These are phyloP conservation scores for Echinosophora koreensis DNA, from an alignment of 306 rosid genomes.

Conservation along the genomic window DNA sequence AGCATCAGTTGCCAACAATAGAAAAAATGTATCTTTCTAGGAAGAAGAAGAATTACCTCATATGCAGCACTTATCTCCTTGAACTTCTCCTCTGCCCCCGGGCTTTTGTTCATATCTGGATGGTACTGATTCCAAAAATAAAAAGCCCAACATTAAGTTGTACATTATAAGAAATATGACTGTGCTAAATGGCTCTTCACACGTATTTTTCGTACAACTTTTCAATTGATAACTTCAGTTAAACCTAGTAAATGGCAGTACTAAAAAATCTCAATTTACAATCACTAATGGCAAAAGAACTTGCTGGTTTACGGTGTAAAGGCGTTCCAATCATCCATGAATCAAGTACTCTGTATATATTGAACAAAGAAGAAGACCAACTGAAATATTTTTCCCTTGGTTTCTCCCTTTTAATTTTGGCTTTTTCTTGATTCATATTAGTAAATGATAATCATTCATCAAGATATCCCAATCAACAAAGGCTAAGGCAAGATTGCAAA, in stretches of 20 bases:
- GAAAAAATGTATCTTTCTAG: slow-evolving; percentile 8
- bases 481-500: not conserved
- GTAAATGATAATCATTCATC: not conserved
- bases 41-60: slow-evolving; percentile 69
- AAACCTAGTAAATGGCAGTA: not conserved
- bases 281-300: slow-evolving; percentile 13
- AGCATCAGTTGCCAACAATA: slow-evolving; percentile 16
- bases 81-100: slow-evolving; percentile 93
- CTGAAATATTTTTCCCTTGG: no score
- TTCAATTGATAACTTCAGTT: slow-evolving; percentile 3
- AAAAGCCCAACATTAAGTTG: slow-evolving; percentile 30
- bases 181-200: not conserved
- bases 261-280: slow-evolving; percentile 9
- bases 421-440: not conserved
- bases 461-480: slow-evolving; percentile 1
- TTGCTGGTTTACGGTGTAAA: not conserved
- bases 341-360: not conserved
- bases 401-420: slow-evolving; percentile 2
- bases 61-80: slow-evolving; percentile 97
- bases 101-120: slow-evolving; percentile 85
- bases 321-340: slow-evolving; percentile 8
- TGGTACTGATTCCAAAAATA: slow-evolving; percentile 69
- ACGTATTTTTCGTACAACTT: slow-evolving; percentile 6
- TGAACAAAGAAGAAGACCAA: no score
- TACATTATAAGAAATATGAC: slow-evolving; percentile 23